These are phyloP conservation scores for Lyophyllum shimeji DNA, from an alignment of 768 basidiomycete species.

Conservation along the genomic window DNA sequence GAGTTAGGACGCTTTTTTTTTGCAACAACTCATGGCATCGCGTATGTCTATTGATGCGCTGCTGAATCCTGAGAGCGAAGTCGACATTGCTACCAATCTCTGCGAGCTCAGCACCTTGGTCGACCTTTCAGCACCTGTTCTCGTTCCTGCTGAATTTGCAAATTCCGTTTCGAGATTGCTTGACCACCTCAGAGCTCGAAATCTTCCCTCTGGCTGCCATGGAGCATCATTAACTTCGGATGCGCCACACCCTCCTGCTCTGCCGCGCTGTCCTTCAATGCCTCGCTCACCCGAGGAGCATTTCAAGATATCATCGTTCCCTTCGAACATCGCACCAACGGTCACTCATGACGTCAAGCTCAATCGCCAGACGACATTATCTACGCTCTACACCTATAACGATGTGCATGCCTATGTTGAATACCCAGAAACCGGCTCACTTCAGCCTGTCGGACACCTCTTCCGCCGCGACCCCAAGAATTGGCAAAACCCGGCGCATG, in stretches of 20 bases:
- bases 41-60: background rate
- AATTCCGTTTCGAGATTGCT: background rate
- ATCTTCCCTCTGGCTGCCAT: background rate
- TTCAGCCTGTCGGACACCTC: constrained; percentile 11
- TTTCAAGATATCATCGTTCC: background rate
- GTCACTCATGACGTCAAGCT: constrained; percentile 3
- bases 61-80: background rate
- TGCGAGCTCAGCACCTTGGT: background rate
- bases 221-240: background rate
- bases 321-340: background rate
- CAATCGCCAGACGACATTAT: constrained; percentile 12
- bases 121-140: background rate
- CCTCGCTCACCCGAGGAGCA: background rate
- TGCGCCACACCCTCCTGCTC: background rate
- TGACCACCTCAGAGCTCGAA: background rate
- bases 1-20: background rate
- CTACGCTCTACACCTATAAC: constrained; percentile 9
- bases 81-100: background rate
- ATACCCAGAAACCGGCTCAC: constrained; percentile 14
- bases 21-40: background rate
- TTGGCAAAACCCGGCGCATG: constrained; percentile 10
- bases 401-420: constrained; percentile 8
- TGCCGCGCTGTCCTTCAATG: background rate
- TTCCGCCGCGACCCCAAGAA: constrained; percentile 11
- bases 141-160: background rate